phyloP scores from a whole-genome alignment of 352 stramenopile genomes.

The Globisporangium cylindrosporum region DNA sequence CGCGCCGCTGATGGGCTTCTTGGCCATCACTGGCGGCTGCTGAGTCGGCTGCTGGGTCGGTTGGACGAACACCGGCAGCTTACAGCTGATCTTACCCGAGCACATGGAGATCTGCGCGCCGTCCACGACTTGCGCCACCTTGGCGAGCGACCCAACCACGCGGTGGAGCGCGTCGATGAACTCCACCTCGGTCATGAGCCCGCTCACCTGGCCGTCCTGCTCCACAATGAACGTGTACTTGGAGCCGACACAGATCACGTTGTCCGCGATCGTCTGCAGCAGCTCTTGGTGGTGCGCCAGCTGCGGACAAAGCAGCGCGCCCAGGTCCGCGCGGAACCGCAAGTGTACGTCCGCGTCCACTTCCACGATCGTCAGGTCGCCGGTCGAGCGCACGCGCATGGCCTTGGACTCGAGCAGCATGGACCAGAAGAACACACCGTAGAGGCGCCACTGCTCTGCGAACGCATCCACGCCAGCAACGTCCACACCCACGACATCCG shows the following conservation, averaged over 20 bases:
- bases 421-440: constrained; percentile 18
- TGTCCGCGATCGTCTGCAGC: constrained; percentile 14
- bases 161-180: constrained; percentile 16
- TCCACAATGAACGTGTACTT: constrained; percentile 19
- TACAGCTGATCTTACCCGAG: constrained; percentile 13
- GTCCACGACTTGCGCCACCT: constrained; percentile 11
- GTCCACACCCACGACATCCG: constrained; percentile 12
- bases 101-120: constrained; percentile 17
- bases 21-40: constrained; percentile 16
- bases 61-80: background rate
- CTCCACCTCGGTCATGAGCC: constrained; percentile 10
- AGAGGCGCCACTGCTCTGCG: constrained; percentile 16
- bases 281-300: constrained; percentile 15
- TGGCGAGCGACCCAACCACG: constrained; percentile 14
- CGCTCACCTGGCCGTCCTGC: constrained; percentile 15
- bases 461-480: constrained; percentile 11
- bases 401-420: constrained; percentile 14
- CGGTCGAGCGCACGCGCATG: constrained; percentile 5
- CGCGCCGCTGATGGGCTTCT: constrained; percentile 8
- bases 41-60: constrained; percentile 9
- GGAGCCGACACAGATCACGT: constrained; percentile 13
- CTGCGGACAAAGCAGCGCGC: constrained; percentile 11
- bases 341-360: constrained; percentile 15
- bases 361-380: constrained; percentile 17
- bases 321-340: constrained; percentile 14